Evolutionary conservation across 768 basidiomycete genomes (phyloP), one percentile per base, ranked within the genome.

Genomic region (Peribolospora kevripleyi): DNA sequence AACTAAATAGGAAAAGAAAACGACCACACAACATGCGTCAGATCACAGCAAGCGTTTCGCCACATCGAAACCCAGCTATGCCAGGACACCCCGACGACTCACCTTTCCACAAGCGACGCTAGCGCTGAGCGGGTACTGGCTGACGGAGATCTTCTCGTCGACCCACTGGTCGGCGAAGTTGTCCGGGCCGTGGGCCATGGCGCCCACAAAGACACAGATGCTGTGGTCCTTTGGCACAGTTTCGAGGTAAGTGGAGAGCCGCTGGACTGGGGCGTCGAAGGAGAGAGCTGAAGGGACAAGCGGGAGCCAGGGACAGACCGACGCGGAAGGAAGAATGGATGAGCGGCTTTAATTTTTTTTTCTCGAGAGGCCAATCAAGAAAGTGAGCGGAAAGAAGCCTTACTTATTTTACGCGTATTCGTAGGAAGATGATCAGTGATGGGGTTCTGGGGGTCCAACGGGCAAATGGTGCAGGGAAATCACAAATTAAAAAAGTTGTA

Each of bases 21-120:
- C 39, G 61, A 11, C 6, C 54, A 42, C 48, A 55, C 14, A 13
- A 43, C 8, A 41, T 58, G 41, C 39, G 48, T 48, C 9, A 1
- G 10, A 6, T 25, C n/a, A 49, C 37, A 61, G 48, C 36, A 40
- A 41, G 39, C 36, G 52, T 41, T 38, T 42, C n/a, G 38, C 59
- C 59, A 25, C 25, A 25, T 25, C 25, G 25, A 25, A 25, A 25
- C 25, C 25, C 25, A 25, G 25, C 25, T 25, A 25, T 25, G 25
- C 25, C 25, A 25, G 25, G 53, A 66, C 65, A 57, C 65, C 65
- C 3, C 65, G 60, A 53, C 61, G 60, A 60, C 80, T 61, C 63
- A 91, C 90, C 77, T 95, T 95, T 58, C 91, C 91, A 64, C 91
- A 97, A 14, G 91, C 90, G 38, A 95, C 90, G 53, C 81, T 80